phyloP scores from a whole-genome alignment of 2,329 filamentous ascomycete genomes.

The Penicillium sp. region DNA sequence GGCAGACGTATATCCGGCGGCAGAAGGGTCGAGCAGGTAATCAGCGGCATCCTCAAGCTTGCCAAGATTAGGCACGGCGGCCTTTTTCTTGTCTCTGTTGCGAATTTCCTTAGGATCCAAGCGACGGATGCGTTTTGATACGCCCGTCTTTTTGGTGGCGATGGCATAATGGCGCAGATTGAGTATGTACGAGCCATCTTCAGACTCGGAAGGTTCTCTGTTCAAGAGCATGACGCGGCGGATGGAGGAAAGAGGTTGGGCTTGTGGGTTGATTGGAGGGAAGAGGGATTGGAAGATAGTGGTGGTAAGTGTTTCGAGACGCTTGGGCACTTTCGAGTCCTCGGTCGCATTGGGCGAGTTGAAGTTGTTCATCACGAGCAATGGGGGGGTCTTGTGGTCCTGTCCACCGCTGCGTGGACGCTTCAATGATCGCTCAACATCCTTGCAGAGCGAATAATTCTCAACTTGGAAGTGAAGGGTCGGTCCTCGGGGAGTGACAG shows the following conservation, averaged over 20 bases:
- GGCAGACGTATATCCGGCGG: conserved; percentile 87
- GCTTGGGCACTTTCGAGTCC: conserved; percentile 77
- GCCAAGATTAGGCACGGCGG: conserved; percentile 80
- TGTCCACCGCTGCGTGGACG: conserved; percentile 81
- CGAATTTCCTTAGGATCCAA: conserved; percentile 85
- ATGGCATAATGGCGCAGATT: conserved; percentile 95
- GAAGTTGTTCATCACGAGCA: conserved; percentile 99
- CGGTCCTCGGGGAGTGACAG: conserved; percentile 84
- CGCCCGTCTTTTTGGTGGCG: conserved; percentile 80
- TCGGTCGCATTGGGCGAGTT: conserved; percentile 61
- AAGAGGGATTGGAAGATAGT: conserved; percentile 96
- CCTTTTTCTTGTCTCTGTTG: conserved; percentile 66
- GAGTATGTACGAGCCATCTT: conserved; percentile 73
- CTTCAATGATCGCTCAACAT: conserved; percentile 81
- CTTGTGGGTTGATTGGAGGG: conserved; percentile 90
- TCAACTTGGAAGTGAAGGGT: conserved; percentile 94
- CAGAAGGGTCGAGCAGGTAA: conserved; percentile 79
- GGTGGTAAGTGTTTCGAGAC: conserved; percentile 89
- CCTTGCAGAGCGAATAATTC: conserved; percentile 90
- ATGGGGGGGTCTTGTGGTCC: conserved; percentile 80
- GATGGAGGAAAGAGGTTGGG: conserved; percentile 88
- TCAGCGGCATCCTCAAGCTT: conserved; percentile 92
- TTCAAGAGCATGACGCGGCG: conserved; percentile 88
- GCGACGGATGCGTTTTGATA: conserved; percentile 81
- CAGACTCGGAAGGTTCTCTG: conserved; percentile 62